Base-by-base conservation (phyloP, 2,329 filamentous ascomycete species). In the Cladosporium sp. region DNA sequence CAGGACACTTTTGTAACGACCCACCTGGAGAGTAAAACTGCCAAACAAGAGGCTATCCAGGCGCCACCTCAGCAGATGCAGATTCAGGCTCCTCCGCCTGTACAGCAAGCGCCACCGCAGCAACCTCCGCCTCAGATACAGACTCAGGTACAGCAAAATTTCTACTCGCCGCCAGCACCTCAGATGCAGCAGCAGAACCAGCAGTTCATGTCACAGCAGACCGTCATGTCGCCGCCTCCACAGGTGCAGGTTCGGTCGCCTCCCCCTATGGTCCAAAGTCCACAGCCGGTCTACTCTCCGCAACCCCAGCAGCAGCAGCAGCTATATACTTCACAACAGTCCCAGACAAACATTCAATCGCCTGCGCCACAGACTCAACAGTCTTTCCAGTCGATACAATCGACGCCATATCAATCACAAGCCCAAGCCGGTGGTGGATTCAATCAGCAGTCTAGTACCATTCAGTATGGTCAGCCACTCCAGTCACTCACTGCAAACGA, bases 1-100 rank as follows among this genome's bases (percentile, higher is more conserved):
- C 46, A 34, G 26, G 60, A 63, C 13, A 53, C 46, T 25, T 63
- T 63, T 13, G 49, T 63, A 1, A 39, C 16, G 18, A 56, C 49
- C 3, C 60, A 63, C 11, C 25, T 63, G 3, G 49, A 39, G 34
- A 56, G 49, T n/a, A 28, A 56, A 25, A 34, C 60, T 23, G 23
- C 32, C 6, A 53, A 63, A 32, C 58, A 61, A 23, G 34, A 63
- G 11, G 18, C 32, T 5, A 26, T 43, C 2, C 49, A 56, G 21
- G 48, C 34, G 18, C 48, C 49, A 18, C 16, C 34, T 21, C 56
- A 58, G 56, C 56, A 58, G 23, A 26, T 58, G 21, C 56, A 58
- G 34, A 63, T 46, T 2, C 48, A 63, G n/a, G 7, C 49, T 25
- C 49, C 60, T 30, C 60, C 23, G 16, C 49, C 34, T 14, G 34